These are phyloP conservation scores for Diaporthe eres DNA, from an alignment of 2,329 filamentous ascomycete genomes.

Conservation along the genomic window DNA sequence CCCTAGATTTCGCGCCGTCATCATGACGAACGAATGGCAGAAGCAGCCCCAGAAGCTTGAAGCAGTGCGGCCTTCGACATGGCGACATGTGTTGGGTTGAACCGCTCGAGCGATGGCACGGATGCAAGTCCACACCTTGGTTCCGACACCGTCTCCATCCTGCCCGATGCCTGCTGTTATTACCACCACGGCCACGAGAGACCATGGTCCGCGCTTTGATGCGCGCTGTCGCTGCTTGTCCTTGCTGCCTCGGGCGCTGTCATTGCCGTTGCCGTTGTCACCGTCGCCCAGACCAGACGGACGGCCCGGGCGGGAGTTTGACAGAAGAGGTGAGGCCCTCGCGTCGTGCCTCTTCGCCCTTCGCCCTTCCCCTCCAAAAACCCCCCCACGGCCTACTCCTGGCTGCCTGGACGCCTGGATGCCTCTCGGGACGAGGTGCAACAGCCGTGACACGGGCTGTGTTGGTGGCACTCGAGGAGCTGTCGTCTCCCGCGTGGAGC, in stretches of 20 bases:
- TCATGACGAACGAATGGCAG: slow-evolving; percentile 23
- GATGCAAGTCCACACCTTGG: slow-evolving; percentile 27
- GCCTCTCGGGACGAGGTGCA: slow-evolving; percentile 31
- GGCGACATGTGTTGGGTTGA: slow-evolving; percentile 22
- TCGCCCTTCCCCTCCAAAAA: neutral
- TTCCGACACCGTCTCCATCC: slow-evolving; percentile 18
- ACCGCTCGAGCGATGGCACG: slow-evolving; percentile 28
- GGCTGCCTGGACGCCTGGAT: neutral
- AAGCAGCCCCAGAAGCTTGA: slow-evolving; percentile 11
- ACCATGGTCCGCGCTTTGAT: slow-evolving; percentile 23
- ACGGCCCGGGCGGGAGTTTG: slow-evolving; percentile 17
- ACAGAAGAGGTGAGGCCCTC: slow-evolving; percentile 4
- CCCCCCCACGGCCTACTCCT: neutral
- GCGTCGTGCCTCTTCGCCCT: neutral
- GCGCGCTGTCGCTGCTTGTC: slow-evolving; percentile 20
- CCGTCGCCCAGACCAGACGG: slow-evolving; percentile 2
- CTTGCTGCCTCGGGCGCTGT: slow-evolving; percentile 5
- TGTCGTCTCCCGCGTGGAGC: slow-evolving; percentile 40
- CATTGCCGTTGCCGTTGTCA: slow-evolving; percentile 16
- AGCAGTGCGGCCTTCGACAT: slow-evolving; percentile 11
- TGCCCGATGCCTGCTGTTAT: neutral
- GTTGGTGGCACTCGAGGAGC: slow-evolving; percentile 32
- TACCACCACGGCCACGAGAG: slow-evolving; percentile 3
- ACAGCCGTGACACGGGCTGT: slow-evolving; percentile 37
- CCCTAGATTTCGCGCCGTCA: slow-evolving; percentile 30